These are phyloP conservation scores for Phytopythium helicoides DNA, from an alignment of 352 stramenopile species.

Conservation along the genomic window DNA sequence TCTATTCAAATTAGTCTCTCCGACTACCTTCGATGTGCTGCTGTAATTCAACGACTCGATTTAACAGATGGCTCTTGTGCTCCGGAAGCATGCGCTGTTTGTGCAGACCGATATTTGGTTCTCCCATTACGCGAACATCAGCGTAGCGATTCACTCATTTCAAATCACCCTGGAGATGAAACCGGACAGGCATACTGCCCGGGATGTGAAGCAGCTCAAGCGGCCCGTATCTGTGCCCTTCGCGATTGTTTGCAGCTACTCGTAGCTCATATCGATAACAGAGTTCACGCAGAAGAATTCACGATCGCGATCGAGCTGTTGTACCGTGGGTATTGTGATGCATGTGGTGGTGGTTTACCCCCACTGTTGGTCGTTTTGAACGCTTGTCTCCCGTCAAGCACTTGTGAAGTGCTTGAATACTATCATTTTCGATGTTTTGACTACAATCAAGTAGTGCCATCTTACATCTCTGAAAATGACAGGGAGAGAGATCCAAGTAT, in stretches of 20 bases:
- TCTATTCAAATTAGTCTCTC: slow-evolving; percentile 40
- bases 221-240: slow-evolving; percentile 3
- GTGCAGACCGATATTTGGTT: background rate
- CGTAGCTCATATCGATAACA: background rate
- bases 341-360: slow-evolving; percentile 9
- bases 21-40: slow-evolving; percentile 37
- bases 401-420: slow-evolving; percentile 15
- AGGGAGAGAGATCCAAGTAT: background rate
- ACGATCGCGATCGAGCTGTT: slow-evolving; percentile 16
- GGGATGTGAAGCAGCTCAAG: slow-evolving; percentile 8
- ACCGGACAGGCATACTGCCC: background rate
- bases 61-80: background rate
- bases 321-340: slow-evolving; percentile 25
- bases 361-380: slow-evolving; percentile 23
- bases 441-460: slow-evolving; percentile 2
- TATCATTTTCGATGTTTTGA: slow-evolving; percentile 26
- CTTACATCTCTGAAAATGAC: background rate
- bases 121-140: too few relatives aligned
- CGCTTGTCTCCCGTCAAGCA: slow-evolving; percentile 3
- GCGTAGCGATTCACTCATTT: too few relatives aligned
- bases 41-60: slow-evolving; percentile 6
- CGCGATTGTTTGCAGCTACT: background rate
- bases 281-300: background rate
- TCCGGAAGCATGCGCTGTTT: background rate
- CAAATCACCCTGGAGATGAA: too few relatives aligned